phyloP scores from a whole-genome alignment of 345 rosid genomes.

The Cardamine resedifolia region DNA sequence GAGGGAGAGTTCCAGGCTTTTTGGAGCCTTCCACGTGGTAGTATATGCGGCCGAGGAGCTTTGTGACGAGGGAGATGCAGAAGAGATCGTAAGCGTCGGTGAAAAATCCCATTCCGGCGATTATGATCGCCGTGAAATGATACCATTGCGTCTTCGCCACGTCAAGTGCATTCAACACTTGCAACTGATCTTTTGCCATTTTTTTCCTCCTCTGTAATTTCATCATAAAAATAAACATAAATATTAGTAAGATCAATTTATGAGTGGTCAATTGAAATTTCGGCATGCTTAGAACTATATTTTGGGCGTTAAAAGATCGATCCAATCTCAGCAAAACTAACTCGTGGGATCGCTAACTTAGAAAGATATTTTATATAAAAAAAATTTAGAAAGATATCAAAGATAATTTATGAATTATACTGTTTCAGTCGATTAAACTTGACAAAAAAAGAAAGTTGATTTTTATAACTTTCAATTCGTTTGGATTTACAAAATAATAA shows the following conservation, averaged over 20 bases:
- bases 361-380: too few species aligned
- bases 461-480: neutral
- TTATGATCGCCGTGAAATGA: slow-evolving; percentile 46
- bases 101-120: slow-evolving; percentile 53
- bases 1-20: slow-evolving; percentile 46
- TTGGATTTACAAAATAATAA: neutral
- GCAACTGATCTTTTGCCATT: slow-evolving; percentile 52
- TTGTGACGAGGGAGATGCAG: slow-evolving; percentile 44
- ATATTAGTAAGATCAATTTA: neutral
- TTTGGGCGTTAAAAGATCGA: neutral
- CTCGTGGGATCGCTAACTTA: neutral
- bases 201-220: slow-evolving; percentile 14
- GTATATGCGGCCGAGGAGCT: slow-evolving; percentile 48
- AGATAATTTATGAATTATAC: neutral
- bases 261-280: neutral
- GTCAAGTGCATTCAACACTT: slow-evolving; percentile 49
- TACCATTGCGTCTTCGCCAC: slow-evolving; percentile 48
- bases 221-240: neutral
- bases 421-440: neutral
- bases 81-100: slow-evolving; percentile 52
- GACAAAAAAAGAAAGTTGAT: neutral
- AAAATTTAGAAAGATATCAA: neutral
- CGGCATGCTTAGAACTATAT: neutral
- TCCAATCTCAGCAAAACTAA: neutral
- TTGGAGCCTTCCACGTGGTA: too few species aligned